phyloP scores from a whole-genome alignment of 345 rosid species.

The Durio zibethinus region DNA sequence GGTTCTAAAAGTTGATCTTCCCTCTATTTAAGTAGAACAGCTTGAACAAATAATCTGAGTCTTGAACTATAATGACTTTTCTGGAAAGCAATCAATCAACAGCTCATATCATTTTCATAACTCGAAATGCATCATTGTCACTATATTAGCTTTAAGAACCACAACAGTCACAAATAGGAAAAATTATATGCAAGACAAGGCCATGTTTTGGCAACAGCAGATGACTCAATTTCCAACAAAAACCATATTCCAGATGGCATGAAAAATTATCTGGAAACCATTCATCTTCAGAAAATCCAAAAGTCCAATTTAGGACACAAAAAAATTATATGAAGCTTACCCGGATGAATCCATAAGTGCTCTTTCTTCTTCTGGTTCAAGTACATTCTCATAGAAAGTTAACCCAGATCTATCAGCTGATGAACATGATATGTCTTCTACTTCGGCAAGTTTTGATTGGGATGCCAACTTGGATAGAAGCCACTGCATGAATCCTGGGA shows the following conservation, averaged over 20 bases:
- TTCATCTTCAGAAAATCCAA: neutral
- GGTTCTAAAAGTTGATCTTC: neutral
- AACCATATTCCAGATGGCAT: neutral
- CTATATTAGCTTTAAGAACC: neutral
- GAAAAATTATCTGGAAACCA: neutral
- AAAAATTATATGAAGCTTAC: constrained; percentile 33
- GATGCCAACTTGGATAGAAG: constrained; percentile 78
- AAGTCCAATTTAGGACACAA: neutral
- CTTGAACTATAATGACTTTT: no score
- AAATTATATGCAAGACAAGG: neutral
- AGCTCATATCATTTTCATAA: neutral
- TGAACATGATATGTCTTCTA: constrained; percentile 30
- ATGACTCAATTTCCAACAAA: neutral
- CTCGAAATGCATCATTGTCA: neutral
- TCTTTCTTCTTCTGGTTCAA: constrained; percentile 83
- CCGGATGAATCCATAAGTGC: constrained; percentile 49
- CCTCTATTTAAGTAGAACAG: no score
- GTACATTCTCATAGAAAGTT: constrained; percentile 64
- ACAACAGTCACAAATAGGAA: neutral
- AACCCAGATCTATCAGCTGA: constrained; percentile 39
- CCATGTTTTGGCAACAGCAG: neutral
- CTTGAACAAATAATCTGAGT: no score
- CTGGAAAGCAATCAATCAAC: neutral
- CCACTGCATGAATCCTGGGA: constrained; percentile 92
- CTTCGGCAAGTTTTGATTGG: constrained; percentile 60